A percentile compares a stretch with the other conserved stretches of the same genome.
phyloP scores from a whole-genome alignment of 2,329 filamentous ascomycete species.

The Samsoniella hepiali region DNA sequence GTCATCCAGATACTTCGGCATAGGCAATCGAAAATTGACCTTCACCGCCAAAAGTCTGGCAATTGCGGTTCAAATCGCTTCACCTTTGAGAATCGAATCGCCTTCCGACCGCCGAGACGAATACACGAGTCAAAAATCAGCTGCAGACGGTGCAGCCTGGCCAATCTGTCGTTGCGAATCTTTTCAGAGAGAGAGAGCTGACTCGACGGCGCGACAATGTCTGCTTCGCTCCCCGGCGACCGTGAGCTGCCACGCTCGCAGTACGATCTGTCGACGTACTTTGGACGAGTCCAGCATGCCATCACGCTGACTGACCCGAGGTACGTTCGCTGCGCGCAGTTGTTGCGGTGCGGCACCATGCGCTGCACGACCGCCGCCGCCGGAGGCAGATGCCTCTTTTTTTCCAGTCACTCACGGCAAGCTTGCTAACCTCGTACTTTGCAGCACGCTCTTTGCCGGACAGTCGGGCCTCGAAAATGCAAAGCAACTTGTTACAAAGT shows the following conservation, averaged over 20 bases:
- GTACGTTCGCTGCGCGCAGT: slow-evolving; percentile 53
- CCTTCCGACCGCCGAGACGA: neutral
- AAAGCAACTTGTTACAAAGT: slow-evolving; percentile 75
- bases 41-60: neutral
- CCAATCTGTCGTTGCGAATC: neutral
- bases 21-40: slow-evolving; percentile 1
- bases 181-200: neutral
- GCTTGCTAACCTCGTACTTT: slow-evolving; percentile 12
- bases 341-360: neutral
- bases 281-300: slow-evolving; percentile 88
- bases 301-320: slow-evolving; percentile 90
- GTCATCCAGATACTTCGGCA: neutral
- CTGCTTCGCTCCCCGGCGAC: slow-evolving; percentile 60
- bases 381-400: neutral
- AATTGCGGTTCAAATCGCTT: neutral
- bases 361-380: neutral
- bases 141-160: neutral
- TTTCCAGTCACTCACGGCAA: no score
- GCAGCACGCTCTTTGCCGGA: slow-evolving; percentile 82
- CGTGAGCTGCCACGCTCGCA: slow-evolving; percentile 88
- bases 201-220: slow-evolving; percentile 45
- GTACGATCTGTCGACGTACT: slow-evolving; percentile 90
- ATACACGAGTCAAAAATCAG: neutral
- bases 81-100: neutral
- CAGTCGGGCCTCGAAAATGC: slow-evolving; percentile 76